Evolutionary conservation across 192 early-diverging fungal genomes (phyloP), one percentile per base, ranked within the genome.

Genomic region (Linnemannia hyalina): DNA sequence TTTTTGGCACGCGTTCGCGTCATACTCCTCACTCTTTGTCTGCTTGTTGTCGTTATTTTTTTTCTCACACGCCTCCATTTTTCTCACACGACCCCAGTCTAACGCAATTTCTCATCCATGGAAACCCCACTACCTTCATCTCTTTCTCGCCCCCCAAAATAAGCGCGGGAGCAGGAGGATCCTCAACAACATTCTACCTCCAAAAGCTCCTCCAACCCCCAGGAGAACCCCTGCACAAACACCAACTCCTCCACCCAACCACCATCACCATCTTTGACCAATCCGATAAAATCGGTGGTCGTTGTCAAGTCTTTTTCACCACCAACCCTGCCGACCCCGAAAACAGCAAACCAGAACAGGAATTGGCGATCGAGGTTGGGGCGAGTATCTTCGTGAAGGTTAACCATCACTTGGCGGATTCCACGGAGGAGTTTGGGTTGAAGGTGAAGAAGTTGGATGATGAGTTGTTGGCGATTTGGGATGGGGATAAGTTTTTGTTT

Each of bases 351-450:
- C 32, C 44, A 4, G 55, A 88, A 22, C 29, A 80, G 29, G 68
- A 88, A 10, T 70, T 82, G 20, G 73, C 81, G 29, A 82, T 94
- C 20, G 94, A 95, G 82, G 71, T 91, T 6, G 94, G 94, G 0
- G 94, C 93, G 13, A 93, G 93, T 40, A 92, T 95, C 60, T 95
- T 95, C 81, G 87, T 94, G 35, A 87, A 88, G 29, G 83, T 75
- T 47, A 95, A 95, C 73, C 80, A 91, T 75, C 77, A 95, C 74
- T 60, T 95, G 1, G 88, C 91, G 49, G 89, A 91, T 40, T 85
- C 92, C 6, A 69, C 91, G 35, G 76, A 91, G 68, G 77, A 85
- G 49, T 91, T 92, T 83, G 90, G 90, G 4, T 68, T 95, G 22
- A 80, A 90, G 68, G 74, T 89, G 11, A 89, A 80, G 32, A 68